Evolutionary conservation across 495 filamentous ascomycete genomes (phyloP), one percentile per base, ranked within the genome.

Genomic region (Xylaria venustula): DNA sequence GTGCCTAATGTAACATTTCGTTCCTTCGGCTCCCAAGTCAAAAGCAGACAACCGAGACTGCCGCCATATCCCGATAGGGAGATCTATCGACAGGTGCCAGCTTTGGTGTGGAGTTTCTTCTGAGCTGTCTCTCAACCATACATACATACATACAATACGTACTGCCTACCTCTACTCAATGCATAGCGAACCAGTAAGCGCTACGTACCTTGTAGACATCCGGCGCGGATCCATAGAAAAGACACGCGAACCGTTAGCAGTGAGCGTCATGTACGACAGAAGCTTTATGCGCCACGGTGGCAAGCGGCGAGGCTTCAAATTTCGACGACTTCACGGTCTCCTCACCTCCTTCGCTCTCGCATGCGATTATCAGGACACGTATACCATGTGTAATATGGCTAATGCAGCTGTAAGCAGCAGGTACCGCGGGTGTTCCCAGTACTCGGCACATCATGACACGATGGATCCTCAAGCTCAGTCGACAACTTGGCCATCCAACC

Each of bases 51-150:
- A 40, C 44, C 54, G 42, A 49, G 44, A 26, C 36, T 50, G 47
- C 46, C 46, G 56, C 46, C 36, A 22, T 42, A 42, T 59, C 56
- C 45, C 46, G 30, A 59, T 51, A 42, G 42, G 42, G 46, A 14
- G 50, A 26, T 37, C 23, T 25, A 42, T 28, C 36, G 47, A 58
- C 19, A 36, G 19, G 20, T 19, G 23, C 30, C 41, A 7, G 22
- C 50, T 34, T 28, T 12, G 12, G 15, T 42, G 51, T 54, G 51
- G 51, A 54, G 51, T 41, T 53, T 25, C 51, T 19, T 30, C n/a
- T n/a, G n/a, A 12, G 15, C 41, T 20, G 11, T 42, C 8, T 54
- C 51, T 19, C 23, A 25, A 7, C 26, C 50, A 23, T n/a, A n/a
- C n/a, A n/a, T n/a, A n/a, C n/a, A n/a, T n/a, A n/a, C n/a, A n/a